Base-by-base conservation (phyloP, 208 protist species). In the Plasmodiophora brassicae region DNA sequence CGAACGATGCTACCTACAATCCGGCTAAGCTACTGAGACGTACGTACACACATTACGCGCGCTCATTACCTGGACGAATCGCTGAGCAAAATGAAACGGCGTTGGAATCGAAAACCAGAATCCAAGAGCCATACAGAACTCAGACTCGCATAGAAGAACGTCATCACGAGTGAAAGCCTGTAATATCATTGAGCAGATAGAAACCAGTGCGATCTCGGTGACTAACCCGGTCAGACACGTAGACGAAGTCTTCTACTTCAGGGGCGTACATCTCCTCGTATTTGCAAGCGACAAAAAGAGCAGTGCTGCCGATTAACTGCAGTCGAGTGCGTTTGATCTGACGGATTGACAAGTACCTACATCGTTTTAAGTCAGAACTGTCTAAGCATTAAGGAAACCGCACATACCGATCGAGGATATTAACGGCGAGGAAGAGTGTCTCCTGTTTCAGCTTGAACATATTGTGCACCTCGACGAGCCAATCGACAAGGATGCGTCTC, bases 401-500 rank as follows among this genome's bases (percentile, higher is more conserved):
- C 0, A 98, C 91, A 83, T 95, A 97, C 84, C 97, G 94, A 89
- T 99, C 98, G 86, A 99, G 94, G 86, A 98, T 93, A 90, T 98
- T 97, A 45, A 98, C 96, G 28, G 97, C 93, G 5, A 99, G 93
- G 92, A 95, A 99, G 85, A 99, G 94, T 0, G 98, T 99, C 92
- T 99, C 97, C 14, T 95, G 91, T 45, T 95, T 91, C 57, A 98
- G 94, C 91, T 98, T 97, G 92, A 98, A 99, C 94, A 86, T 84
- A 45, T 85, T 85, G 45, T 89, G 87, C 39, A 89, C 97, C 84
- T 98, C 98, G 65, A 99, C 94, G 84, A 99, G 95, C 97, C 98
- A 99, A 93, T 99, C 97, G 25, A 99, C 94, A 25, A 99, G 92
- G 89, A 98, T 98, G 85, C 96, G 94, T 50, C 97, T 94, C 97